Evolutionary conservation across 2,329 filamentous ascomycete genomes (phyloP), one percentile per base, ranked within the genome.

Genomic region (Fusarium mangiferae): DNA sequence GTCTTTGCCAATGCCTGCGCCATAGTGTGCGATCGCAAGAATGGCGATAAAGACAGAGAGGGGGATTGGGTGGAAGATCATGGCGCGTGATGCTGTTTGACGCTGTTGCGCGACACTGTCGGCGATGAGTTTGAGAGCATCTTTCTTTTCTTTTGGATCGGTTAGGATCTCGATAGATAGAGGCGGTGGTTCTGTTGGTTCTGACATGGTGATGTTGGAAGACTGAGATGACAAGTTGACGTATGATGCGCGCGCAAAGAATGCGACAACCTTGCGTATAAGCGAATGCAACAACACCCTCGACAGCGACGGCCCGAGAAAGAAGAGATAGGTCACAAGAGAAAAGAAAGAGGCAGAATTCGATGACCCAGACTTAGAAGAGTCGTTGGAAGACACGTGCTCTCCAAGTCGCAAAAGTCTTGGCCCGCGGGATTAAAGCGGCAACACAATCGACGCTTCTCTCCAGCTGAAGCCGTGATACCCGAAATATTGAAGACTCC

Each of bases 101-200:
- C 93, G 91, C 83, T 96, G 94, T 80, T 97, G 93, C 33, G 94
- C 93, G 63, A 97, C 90, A 73, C 91, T 94, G 83, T 96, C 94
- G 60, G 93, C 91, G 52, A 97, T 87, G 24, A 97, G 87, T 70
- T 89, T 89, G 62, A 97, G 85, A 18, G 92, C 92, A 64, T 90
- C 87, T 72, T 90, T 84, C 79, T 91, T 90, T 78, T 94, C 92
- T 49, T 84, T 79, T 52, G 89, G 83, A 45, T 77, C 77, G 44
- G 84, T 85, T 48, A 91, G 82, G 51, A 87, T 79, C 71, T 88
- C 87, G 58, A 92, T 90, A 42, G 87, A 87, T 65, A 95, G 87
- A 17, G 90, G 87, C 12, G 91, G 91, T 44, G 90, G 83, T 72
- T 87, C 70, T 38, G 68, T 36, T 24, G 55, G 33, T 28, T 67